Conservation (phyloP, 2,329 filamentous ascomycete species). For the Magnaporthales sp. region DNA sequence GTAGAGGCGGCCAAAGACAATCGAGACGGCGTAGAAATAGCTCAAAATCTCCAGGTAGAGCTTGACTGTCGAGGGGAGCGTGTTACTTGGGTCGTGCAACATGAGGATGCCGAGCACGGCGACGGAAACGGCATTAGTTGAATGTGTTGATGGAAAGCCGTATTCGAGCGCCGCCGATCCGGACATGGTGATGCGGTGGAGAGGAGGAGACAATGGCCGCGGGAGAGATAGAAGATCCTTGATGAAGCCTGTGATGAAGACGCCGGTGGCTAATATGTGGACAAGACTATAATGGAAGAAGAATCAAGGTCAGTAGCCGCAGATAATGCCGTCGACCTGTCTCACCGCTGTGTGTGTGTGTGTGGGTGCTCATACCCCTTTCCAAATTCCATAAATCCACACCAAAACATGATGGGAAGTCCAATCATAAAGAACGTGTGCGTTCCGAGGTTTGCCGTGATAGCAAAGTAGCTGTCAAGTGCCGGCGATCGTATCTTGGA, state of each 20-base stretch:
- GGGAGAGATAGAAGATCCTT: constrained; percentile 93
- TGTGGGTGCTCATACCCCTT: constrained; percentile 60
- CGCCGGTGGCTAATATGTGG: constrained; percentile 68
- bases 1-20: constrained; percentile 84
- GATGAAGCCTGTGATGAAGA: constrained; percentile 84
- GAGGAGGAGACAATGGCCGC: constrained; percentile 80
- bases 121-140: constrained; percentile 92
- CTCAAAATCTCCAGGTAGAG: constrained; percentile 57
- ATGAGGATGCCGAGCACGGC: constrained; percentile 68
- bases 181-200: constrained; percentile 95
- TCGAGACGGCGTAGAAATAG: constrained; percentile 82
- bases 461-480: constrained; percentile 93
- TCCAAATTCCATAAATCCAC: constrained; percentile 74
- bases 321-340: background rate
- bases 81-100: constrained; percentile 44
- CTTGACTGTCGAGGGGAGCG: constrained; percentile 50
- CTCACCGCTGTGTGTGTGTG: background rate
- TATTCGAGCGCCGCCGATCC: constrained; percentile 92
- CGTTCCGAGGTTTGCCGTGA: constrained; percentile 91
- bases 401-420: constrained; percentile 94
- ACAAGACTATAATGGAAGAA: constrained; percentile 40
- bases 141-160: constrained; percentile 94
- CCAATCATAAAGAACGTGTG: constrained; percentile 99
- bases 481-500: constrained; percentile 68
- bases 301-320: background rate